Conservation (phyloP, 768 basidiomycete genomes). For the Pulveroboletus sp. region DNA sequence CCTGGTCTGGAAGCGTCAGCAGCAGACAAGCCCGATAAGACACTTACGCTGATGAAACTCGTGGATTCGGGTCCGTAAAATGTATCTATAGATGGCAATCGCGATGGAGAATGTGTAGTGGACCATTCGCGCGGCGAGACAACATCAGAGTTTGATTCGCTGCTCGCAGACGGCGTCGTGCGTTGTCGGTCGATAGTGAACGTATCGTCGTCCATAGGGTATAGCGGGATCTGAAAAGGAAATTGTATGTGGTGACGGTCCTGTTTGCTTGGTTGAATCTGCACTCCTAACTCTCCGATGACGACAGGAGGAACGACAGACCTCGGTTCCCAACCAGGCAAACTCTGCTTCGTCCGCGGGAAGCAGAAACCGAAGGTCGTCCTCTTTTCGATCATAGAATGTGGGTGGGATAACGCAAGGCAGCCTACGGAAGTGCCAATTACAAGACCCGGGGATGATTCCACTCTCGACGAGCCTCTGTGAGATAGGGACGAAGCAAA, state of each 20-base stretch:
- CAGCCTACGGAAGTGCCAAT: constrained; percentile 4
- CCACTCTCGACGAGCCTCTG: constrained; percentile 22
- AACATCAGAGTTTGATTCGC: background rate
- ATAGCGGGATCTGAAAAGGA: background rate
- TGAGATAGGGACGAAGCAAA: constrained; percentile 26
- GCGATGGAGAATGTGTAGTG: background rate
- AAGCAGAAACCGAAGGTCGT: background rate
- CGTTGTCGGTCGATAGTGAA: background rate
- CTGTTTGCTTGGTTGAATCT: background rate
- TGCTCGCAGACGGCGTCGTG: background rate
- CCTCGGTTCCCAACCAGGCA: background rate
- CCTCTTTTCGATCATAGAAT: background rate
- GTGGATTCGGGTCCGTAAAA: constrained; percentile 4
- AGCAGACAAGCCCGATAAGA: background rate
- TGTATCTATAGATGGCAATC: background rate
- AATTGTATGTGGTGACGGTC: background rate
- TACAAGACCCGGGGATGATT: constrained; percentile 8
- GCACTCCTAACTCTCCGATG: background rate
- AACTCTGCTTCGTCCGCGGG: background rate
- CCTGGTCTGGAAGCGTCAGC: background rate
- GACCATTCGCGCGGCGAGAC: background rate
- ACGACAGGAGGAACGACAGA: background rate
- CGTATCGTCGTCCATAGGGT: background rate
- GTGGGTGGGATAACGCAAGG: background rate
- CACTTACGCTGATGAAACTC: constrained; percentile 12